Percentiles rank a stretch among this genome's conserved stretches.
Conservation (phyloP, 2,329 filamentous ascomycete species). For the Coniochaeta ligniaria region DNA sequence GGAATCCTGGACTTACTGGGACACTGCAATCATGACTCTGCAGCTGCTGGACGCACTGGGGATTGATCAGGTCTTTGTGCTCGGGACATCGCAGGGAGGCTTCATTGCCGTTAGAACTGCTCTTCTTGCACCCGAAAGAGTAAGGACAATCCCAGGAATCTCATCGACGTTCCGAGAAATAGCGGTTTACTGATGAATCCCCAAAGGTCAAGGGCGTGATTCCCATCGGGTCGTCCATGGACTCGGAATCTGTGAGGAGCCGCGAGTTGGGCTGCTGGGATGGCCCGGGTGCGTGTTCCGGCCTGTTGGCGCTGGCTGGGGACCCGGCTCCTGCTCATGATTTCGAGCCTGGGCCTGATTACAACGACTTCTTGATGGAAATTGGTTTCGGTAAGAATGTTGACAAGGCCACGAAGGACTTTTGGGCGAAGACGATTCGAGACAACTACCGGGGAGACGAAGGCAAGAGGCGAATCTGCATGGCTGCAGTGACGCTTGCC, state of each 20-base stretch:
- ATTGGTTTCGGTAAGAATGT: constrained; percentile 32
- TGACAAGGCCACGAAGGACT: constrained; percentile 22
- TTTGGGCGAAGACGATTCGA: constrained; percentile 34
- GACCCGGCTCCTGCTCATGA: constrained; percentile 27
- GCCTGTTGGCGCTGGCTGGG: constrained; percentile 31
- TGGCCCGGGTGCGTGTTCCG: constrained; percentile 23
- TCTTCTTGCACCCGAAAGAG: constrained; percentile 36
- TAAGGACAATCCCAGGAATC: constrained; percentile 18
- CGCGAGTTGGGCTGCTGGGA: constrained; percentile 41
- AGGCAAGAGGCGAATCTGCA: constrained; percentile 33
- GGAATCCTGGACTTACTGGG: constrained; percentile 44
- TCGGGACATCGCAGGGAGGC: constrained; percentile 41
- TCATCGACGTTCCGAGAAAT: too few species aligned
- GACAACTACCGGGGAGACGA: constrained; percentile 36
- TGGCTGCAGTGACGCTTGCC: constrained; percentile 31
- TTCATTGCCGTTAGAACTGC: constrained; percentile 41
- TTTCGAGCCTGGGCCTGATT: constrained; percentile 35
- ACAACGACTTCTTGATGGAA: constrained; percentile 30
- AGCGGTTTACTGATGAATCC: not conserved
- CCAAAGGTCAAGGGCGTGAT: constrained; percentile 35
- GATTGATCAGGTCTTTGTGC: constrained; percentile 35
- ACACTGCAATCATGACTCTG: constrained; percentile 39
- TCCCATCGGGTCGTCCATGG: constrained; percentile 40
- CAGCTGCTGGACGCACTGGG: constrained; percentile 42
- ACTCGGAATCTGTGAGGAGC: constrained; percentile 36